Base-by-base conservation (phyloP, 176 grass and related monocot genomes). In the Raddia distichophylla region DNA sequence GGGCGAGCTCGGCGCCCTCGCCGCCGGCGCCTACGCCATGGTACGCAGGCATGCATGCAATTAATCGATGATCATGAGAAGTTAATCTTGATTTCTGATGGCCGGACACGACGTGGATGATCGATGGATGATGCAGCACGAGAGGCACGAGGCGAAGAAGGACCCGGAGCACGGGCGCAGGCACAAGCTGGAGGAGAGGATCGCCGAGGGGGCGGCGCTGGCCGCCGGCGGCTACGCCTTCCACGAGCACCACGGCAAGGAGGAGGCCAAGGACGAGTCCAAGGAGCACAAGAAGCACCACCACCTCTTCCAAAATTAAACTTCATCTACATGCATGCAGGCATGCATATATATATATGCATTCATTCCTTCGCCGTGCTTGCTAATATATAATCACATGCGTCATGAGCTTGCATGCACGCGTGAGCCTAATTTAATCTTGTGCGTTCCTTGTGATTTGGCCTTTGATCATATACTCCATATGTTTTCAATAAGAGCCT, bases 81-180 rank as follows among this genome's bases (percentile, higher is more conserved):
- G 18, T 56, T 17, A 18, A 56, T 2, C 0, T 16, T 5, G 5
- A 56, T 19, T 58, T 19, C 56, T 58, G 17, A 19, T 19, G 17
- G n/a, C n/a, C n/a, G n/a, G 55, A 8, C 8, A 40, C 37, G 37
- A 58, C 17, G 27, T 19, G 16, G 56, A 59, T 59, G 2, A 9
- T 10, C 62, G 10, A 40, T 52, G 46, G 6, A 48, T 48, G 46
- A 15, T 55, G 59, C 65, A 90, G 88, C 74, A 90, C 70, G 89
- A 87, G 85, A 82, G 61, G 61, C 86, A 85, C n/a, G 67, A 92
- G 79, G 74, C 54, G 3, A 92, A 92, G 62, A 92, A 92, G 69
- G 83, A 92, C 22, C 83, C 83, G 8, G 86, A 86, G 69, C 42
- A 92, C 57, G 72, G 66, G 7, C 73, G 73, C 12, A 88, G 55